Evolutionary conservation across 2,329 filamentous ascomycete species (phyloP).

Genomic region (Hypocreales sp.): DNA sequence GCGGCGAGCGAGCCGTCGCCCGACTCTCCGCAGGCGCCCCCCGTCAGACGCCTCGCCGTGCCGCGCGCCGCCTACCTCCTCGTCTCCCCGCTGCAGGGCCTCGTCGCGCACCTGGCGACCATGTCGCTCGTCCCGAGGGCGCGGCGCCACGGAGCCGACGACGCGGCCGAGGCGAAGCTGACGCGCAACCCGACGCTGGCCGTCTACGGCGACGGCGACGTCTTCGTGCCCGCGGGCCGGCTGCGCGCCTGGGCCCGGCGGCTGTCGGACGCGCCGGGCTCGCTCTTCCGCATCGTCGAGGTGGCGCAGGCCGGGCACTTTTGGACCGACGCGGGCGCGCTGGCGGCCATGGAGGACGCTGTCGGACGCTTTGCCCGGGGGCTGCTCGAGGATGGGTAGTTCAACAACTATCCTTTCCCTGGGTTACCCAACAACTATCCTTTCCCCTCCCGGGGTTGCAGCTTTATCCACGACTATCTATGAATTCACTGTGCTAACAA

Average conservation of each 20-base stretch:
- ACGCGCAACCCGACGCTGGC: slow-evolving; percentile 45
- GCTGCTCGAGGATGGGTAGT: slow-evolving; percentile 3
- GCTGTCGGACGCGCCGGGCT: slow-evolving; percentile 25
- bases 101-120: slow-evolving; percentile 46
- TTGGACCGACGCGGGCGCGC: slow-evolving; percentile 39
- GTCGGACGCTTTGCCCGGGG: slow-evolving; percentile 12
- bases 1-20: neutral
- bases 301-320: slow-evolving; percentile 44
- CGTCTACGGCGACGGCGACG: slow-evolving; percentile 61
- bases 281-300: slow-evolving; percentile 30
- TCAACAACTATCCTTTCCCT: too few relatives aligned
- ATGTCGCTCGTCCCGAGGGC: slow-evolving; percentile 33
- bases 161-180: slow-evolving; percentile 36
- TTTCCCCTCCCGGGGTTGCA: too few relatives aligned
- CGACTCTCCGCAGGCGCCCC: slow-evolving; percentile 1
- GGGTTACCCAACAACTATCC: too few relatives aligned
- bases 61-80: slow-evolving; percentile 42
- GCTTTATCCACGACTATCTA: too few relatives aligned
- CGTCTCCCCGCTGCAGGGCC: slow-evolving; percentile 50
- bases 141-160: slow-evolving; percentile 7
- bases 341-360: slow-evolving; percentile 13
- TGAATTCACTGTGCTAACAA: too few relatives aligned
- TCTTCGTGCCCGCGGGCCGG: slow-evolving; percentile 52
- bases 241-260: slow-evolving; percentile 49
- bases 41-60: slow-evolving; percentile 17